Evolutionary conservation across 1,284 basidiomycete species (phyloP).

Genomic region (Rhizoctonia solani): DNA sequence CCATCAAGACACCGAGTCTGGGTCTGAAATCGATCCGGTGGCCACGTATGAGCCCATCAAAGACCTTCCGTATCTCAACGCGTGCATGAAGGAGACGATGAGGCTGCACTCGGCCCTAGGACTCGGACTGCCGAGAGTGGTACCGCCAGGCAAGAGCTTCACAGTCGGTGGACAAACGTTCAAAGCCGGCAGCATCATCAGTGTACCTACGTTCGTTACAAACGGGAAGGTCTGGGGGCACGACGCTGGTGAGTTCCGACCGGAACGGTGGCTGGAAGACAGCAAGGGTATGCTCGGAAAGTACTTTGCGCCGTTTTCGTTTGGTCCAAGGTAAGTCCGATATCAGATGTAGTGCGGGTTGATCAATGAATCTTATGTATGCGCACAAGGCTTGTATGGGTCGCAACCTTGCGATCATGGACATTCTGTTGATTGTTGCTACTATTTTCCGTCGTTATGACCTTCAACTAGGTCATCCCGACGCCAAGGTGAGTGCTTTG

Average conservation of each 20-base stretch:
- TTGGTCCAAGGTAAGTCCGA: slow-evolving; percentile 59
- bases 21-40: slow-evolving; percentile 41
- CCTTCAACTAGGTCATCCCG: slow-evolving; percentile 64
- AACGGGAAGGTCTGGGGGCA: slow-evolving; percentile 71
- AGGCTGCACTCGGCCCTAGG: slow-evolving; percentile 67
- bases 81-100: slow-evolving; percentile 81
- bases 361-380: neutral
- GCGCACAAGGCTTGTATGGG: neutral
- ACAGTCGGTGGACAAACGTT: slow-evolving; percentile 63
- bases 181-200: slow-evolving; percentile 70
- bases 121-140: slow-evolving; percentile 79
- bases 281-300: slow-evolving; percentile 69
- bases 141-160: slow-evolving; percentile 66
- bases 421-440: slow-evolving; percentile 72
- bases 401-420: slow-evolving; percentile 73
- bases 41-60: slow-evolving; percentile 74
- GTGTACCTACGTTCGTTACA: slow-evolving; percentile 76
- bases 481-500: slow-evolving; percentile 56
- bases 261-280: slow-evolving; percentile 57
- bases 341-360: neutral
- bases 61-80: no score
- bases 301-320: slow-evolving; percentile 76
- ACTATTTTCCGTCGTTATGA: slow-evolving; percentile 74
- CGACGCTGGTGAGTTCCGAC: slow-evolving; percentile 63
- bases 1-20: neutral